Evolutionary conservation across 768 basidiomycete species (phyloP).

Genomic region (Amylocystis lapponica): DNA sequence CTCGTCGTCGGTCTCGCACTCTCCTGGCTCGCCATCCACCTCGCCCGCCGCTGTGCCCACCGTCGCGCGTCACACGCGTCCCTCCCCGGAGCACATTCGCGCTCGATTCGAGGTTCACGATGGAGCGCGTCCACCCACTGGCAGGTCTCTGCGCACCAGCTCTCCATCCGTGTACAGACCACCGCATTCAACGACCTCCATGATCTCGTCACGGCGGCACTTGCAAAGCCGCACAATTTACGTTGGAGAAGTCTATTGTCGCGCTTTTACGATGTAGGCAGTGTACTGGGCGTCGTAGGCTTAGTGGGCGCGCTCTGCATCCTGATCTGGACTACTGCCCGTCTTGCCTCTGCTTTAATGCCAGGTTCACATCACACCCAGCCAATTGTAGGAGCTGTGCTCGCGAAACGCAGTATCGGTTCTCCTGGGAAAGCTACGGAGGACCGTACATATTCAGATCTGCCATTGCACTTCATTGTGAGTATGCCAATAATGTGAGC

Average conservation of each 20-base stretch:
- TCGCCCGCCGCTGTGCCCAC: constrained; percentile 1
- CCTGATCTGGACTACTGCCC: constrained; percentile 29
- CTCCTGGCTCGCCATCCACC: constrained; percentile 8
- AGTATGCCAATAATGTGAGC: constrained; percentile 8
- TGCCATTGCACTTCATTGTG: constrained; percentile 24
- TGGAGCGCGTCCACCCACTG: constrained; percentile 7
- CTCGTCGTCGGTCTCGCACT: background rate
- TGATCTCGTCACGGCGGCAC: constrained; percentile 32
- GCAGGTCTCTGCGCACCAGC: constrained; percentile 2
- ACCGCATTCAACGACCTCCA: constrained; percentile 44
- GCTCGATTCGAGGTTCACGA: constrained; percentile 2
- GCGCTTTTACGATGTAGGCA: constrained; percentile 45
- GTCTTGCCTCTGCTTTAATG: background rate
- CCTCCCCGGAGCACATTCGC: background rate
- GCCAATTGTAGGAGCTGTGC: background rate
- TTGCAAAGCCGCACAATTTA: constrained; percentile 28
- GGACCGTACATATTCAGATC: too few relatives aligned
- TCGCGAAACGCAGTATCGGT: background rate
- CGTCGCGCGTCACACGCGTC: background rate
- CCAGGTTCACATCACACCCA: background rate
- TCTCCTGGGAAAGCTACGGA: too few relatives aligned
- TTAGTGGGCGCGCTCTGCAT: constrained; percentile 39
- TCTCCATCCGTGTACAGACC: constrained; percentile 36
- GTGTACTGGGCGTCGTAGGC: constrained; percentile 38
- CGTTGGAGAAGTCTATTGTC: constrained; percentile 21